Base-by-base conservation (phyloP, 805 yeast genomes). In the Soucietia sequanensis region DNA sequence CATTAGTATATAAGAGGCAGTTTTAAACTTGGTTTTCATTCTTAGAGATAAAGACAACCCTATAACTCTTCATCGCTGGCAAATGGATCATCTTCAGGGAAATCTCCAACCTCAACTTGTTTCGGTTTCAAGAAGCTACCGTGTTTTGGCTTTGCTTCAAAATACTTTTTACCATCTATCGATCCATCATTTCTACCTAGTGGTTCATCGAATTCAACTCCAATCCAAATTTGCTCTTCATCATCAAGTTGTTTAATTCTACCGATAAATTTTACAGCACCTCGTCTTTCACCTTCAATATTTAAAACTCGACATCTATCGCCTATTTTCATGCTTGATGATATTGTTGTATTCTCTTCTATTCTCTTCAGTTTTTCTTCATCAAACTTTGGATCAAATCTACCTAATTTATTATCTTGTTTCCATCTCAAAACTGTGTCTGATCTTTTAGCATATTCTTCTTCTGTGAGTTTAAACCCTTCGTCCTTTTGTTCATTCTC, bases 151-250 rank as follows among this genome's bases (percentile, higher is more conserved):
- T 65, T 62, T 21, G 88, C 77, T 4, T 62, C 50, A 52, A 91
- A 90, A 43, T 84, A 73, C 23, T 68, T 49, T 1, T 46, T 54
- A 0, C 86, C 89, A 23, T 78, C 76, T 25, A 88, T 63, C 14
- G 77, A 60, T 0, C 98, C 98, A 51, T 87, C 78, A 50, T 90
- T 87, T 56, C 84, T 87, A 4, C 98, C 98, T 6, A 75, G 73
- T 0, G 97, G 91, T 46, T 84, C 88, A 47, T 85, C 93, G 35
- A 89, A 80, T 47, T 81, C 85, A 3, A 91, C 75, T 0, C 97
- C 98, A 20, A 85, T 73, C 96, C 97, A 91, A 1, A 60, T 45
- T 23, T 65, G 73, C 2, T 68, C 72, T 10, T 54, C 54, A 7
- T n/a, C 13, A 31, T 78, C 80, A 31, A 89, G 74, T 25, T 72